Base-by-base conservation (phyloP, 805 yeast species). In the Kazachstania africana region DNA sequence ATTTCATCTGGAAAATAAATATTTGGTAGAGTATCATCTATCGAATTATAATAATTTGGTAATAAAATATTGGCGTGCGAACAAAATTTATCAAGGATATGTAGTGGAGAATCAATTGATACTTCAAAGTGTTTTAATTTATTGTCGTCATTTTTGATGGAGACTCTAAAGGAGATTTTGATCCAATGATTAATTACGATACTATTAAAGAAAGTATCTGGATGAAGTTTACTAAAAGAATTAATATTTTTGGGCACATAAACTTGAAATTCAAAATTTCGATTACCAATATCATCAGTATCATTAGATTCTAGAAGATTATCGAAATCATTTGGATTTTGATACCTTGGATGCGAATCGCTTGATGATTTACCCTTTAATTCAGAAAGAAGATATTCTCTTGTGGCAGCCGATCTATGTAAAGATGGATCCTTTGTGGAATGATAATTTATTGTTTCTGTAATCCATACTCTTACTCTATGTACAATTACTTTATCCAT, bases 181-280 rank as follows among this genome's bases (percentile, higher is more conserved):
- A 88, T 73, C 95, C 97, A 88, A 57, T 88, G 98, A 45, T 81
- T 87, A 5, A 87, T 69, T 55, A 83, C 83, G 39, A 91, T 82
- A 43, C 73, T 74, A 19, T 68, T 70, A 42, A 68, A 78, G 3
- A 83, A 71, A 1, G 95, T 82, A 55, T 88, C 93, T 1, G 97
- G 94, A 45, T 83, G 94, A 15, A 79, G 55, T 37, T 62, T 65
- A 31, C 63, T 64, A 31, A 67, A 68, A 15, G 69, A 69, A 34
- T 69, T 69, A 33, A 82, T 62, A 27, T 59, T 60, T 37, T 73
- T 72, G 2, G 96, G 96, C 15, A 88, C 78, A 41, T 66, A 78
- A 8, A 85, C 71, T 53, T 80, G 82, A 52, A 83, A 82, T 47
- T 84, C 93, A 39, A 84, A 69, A 50, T 83, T 94, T 40, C 77